These are phyloP conservation scores for Euphorbia pulcherrima DNA, from an alignment of 345 rosid species.

Conservation along the genomic window DNA sequence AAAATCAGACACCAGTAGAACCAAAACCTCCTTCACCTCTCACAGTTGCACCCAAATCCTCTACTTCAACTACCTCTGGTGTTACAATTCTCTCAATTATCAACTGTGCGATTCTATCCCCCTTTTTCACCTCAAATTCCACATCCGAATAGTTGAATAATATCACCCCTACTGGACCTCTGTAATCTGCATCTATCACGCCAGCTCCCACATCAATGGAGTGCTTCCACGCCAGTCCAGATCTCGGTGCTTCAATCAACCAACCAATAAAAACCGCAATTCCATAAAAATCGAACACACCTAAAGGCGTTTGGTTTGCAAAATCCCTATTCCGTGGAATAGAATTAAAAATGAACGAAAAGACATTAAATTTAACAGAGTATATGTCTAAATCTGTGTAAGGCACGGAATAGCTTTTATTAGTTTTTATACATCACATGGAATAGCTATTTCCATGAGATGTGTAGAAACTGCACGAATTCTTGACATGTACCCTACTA, in stretches of 20 bases:
- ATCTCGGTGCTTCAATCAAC: slow-evolving; percentile 50
- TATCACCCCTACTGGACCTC: slow-evolving; percentile 75
- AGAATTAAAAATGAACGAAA: too few species aligned
- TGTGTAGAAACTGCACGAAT: too few species aligned
- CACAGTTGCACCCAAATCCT: slow-evolving; percentile 58
- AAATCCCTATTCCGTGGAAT: too few species aligned
- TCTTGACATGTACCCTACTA: too few species aligned
- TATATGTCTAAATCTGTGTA: too few species aligned
- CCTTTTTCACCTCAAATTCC: slow-evolving; percentile 57
- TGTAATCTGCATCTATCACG: slow-evolving; percentile 73
- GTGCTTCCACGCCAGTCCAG: slow-evolving; percentile 75
- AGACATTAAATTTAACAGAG: too few species aligned
- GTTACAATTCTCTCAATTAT: slow-evolving; percentile 67
- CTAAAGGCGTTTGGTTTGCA: too few species aligned
- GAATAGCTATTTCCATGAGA: too few species aligned
- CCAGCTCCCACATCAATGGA: slow-evolving; percentile 80
- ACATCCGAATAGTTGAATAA: slow-evolving; percentile 62
- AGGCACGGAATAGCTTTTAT: too few species aligned
- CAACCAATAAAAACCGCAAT: not conserved
- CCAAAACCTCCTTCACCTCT: slow-evolving; percentile 88
- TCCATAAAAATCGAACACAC: too few species aligned
- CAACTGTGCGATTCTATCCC: slow-evolving; percentile 70
- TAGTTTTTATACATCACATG: too few species aligned
- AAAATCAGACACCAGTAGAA: slow-evolving; percentile 69
- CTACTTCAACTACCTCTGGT: slow-evolving; percentile 62